Percentiles rank a stretch among this genome's conserved stretches.
phyloP scores from a whole-genome alignment of 352 stramenopile species.

The Pythium monospermum region DNA sequence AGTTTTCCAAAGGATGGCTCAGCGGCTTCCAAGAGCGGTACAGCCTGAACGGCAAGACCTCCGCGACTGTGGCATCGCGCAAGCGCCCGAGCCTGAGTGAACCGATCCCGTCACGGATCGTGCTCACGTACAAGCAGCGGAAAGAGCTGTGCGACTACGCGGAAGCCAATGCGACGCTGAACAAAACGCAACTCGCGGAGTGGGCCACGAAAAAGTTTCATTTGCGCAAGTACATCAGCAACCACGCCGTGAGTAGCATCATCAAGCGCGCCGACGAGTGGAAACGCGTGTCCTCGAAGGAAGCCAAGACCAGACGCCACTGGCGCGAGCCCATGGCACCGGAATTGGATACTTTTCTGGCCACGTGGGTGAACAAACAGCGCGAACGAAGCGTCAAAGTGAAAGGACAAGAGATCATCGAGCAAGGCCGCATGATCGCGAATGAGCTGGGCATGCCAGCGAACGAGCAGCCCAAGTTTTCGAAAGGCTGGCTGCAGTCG shows the following conservation, averaged over 20 bases:
- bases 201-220: slow-evolving; percentile 23
- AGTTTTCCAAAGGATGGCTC: slow-evolving; percentile 25
- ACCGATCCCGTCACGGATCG: slow-evolving; percentile 19
- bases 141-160: slow-evolving; percentile 19
- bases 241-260: slow-evolving; percentile 17
- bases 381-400: slow-evolving; percentile 10
- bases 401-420: slow-evolving; percentile 16
- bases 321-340: slow-evolving; percentile 4
- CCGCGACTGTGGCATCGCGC: slow-evolving; percentile 4
- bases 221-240: slow-evolving; percentile 25
- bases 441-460: slow-evolving; percentile 13
- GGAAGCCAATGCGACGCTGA: slow-evolving; percentile 9
- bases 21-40: slow-evolving; percentile 22
- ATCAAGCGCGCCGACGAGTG: slow-evolving; percentile 19
- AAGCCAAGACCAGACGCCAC: slow-evolving; percentile 18
- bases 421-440: slow-evolving; percentile 4
- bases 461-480: slow-evolving; percentile 21
- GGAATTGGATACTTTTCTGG: slow-evolving; percentile 16
- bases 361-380: slow-evolving; percentile 10
- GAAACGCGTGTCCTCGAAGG: slow-evolving; percentile 8
- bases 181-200: slow-evolving; percentile 13
- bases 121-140: slow-evolving; percentile 25
- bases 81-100: slow-evolving; percentile 22
- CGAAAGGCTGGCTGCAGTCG: slow-evolving; percentile 18
- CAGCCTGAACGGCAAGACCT: slow-evolving; percentile 12